Base-by-base conservation (phyloP, 169 alveolate genomes). In the Plasmodium relictum region DNA sequence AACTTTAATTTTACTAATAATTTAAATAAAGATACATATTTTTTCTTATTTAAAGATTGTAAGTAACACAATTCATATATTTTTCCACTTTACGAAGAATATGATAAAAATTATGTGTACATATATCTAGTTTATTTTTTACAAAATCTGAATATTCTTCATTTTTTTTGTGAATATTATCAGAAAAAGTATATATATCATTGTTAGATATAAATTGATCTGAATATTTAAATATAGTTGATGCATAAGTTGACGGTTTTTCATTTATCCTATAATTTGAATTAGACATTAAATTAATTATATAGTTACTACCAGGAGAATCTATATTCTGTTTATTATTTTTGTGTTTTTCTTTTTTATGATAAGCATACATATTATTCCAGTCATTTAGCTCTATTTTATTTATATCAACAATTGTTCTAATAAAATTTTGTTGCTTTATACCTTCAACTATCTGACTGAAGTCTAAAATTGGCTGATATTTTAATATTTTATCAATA, bases 131-230 rank as follows among this genome's bases (percentile, higher is more conserved):
- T 58, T 80, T 80, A 14, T 26, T 63, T 26, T 66, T 41, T 4
- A 39, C 58, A 56, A 66, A 18, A 4, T 44, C 56, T 6, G 4
- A 41, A 69, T 50, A 52, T 24, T 65, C 37, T 16, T 52, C 61
- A 6, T 41, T 45, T 44, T 22, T 26, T 8, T 80, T 66, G 22
- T 24, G 5, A 52, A 80, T 56, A n/a, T 80, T 80, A 7, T 80
- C 90, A 16, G 90, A 66, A 58, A 80, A 80, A 45, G 90, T 52
- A 22, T 80, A 80, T 12, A 80, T 54, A 37, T 80, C 90, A 31
- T 80, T 80, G 10, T 65, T 80, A 31, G 90, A 80, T 31, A 80
- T 80, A 50, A 80, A 80, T 44, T 80, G 83, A 37, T 80, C 90
- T 7, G 90, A 80, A 68, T 66, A 80, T 18, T 52, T 66, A 44